These are phyloP conservation scores for Aspergillus hiratsukae DNA, from an alignment of 2,329 filamentous ascomycete genomes.

Conservation along the genomic window DNA sequence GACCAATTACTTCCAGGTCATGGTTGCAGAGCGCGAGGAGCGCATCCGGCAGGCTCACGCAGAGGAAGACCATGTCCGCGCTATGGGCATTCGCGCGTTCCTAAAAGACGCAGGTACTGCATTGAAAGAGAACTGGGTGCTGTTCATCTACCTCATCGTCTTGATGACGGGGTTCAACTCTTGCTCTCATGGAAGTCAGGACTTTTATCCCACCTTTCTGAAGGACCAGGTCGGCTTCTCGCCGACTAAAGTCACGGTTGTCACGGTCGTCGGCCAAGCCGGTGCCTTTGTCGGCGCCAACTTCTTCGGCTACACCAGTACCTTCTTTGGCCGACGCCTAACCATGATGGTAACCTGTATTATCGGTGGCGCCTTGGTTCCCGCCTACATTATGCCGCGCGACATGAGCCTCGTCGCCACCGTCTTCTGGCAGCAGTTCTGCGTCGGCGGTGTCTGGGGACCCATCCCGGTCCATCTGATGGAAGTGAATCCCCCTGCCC, in stretches of 20 bases:
- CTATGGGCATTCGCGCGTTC: background rate
- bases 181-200: background rate
- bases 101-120: background rate
- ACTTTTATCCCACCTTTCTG: background rate
- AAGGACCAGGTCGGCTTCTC: background rate
- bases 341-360: background rate
- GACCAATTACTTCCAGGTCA: constrained; percentile 59
- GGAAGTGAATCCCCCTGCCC: background rate
- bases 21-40: constrained; percentile 20
- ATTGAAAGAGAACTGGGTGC: background rate
- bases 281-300: background rate
- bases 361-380: background rate
- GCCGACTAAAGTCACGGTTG: background rate
- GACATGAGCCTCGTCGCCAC: background rate
- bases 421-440: background rate
- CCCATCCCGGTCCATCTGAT: background rate
- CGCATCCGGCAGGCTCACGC: constrained; percentile 27
- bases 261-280: background rate
- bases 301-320: background rate
- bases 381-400: background rate
- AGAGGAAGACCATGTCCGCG: constrained; percentile 38
- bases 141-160: background rate
- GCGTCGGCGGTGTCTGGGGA: background rate
- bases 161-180: background rate
- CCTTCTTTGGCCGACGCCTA: background rate